Evolutionary conservation across 202 grass and related monocot genomes (phyloP).

Genomic region (Carex arenaria): DNA sequence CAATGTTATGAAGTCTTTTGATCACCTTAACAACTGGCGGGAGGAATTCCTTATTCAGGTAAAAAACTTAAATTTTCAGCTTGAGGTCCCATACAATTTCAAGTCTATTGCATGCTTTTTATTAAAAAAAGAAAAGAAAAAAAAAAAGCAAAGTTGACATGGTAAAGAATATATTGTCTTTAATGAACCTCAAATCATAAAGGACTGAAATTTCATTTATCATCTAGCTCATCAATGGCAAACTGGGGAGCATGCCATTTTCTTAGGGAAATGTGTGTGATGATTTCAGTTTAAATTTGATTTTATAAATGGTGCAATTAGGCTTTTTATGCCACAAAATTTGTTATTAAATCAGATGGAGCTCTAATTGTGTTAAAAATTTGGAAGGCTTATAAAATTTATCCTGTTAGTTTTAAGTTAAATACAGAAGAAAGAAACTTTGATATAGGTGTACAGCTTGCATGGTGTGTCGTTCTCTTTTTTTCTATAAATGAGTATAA

Average conservation of each 20-base stretch:
- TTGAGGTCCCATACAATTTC: neutral
- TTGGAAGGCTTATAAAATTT: neutral
- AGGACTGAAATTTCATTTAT: neutral
- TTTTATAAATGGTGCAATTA: neutral
- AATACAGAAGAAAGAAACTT: neutral
- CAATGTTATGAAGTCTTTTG: constrained; percentile 95
- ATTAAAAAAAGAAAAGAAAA: neutral
- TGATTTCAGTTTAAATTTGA: neutral
- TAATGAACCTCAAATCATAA: neutral
- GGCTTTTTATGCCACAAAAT: neutral
- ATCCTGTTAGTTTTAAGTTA: neutral
- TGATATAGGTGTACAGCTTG: neutral
- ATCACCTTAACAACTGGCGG: constrained; percentile 93
- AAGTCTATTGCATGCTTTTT: neutral
- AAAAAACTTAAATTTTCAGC: constrained; percentile 5
- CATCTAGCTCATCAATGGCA: neutral
- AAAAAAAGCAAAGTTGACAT: neutral
- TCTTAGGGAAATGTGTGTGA: neutral
- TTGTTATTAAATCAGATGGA: neutral
- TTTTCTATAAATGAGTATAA: neutral
- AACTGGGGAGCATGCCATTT: neutral
- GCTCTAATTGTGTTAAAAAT: neutral
- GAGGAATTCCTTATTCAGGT: constrained; percentile 96
- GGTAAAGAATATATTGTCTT: neutral
- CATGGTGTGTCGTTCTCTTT: neutral